phyloP scores from a whole-genome alignment of 257 asterid genomes.

The Craterostigma plantagineum region DNA sequence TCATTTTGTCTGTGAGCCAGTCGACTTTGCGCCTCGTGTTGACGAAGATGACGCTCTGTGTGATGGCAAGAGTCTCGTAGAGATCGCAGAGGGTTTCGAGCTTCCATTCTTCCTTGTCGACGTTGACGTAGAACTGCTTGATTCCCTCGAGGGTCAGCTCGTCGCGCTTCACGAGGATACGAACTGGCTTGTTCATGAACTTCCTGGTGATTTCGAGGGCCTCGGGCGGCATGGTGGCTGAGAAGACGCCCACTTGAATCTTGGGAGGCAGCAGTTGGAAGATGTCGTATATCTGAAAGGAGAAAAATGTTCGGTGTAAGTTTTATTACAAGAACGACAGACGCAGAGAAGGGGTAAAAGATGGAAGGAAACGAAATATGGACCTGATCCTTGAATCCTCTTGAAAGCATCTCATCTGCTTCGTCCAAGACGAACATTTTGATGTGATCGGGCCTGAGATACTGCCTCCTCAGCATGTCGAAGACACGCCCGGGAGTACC shows the following conservation, averaged over 20 bases:
- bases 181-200: constrained; percentile 45
- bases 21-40: constrained; percentile 53
- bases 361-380: neutral
- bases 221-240: constrained; percentile 42
- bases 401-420: constrained; percentile 54
- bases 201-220: constrained; percentile 54
- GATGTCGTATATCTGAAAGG: constrained; percentile 27
- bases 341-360: neutral
- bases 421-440: constrained; percentile 51
- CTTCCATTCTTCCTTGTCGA: constrained; percentile 37
- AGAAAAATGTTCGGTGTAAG: neutral
- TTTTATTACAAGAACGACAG: too few species aligned
- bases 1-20: constrained; percentile 45
- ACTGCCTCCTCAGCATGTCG: constrained; percentile 41
- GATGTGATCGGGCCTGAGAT: constrained; percentile 39
- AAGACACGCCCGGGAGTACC: constrained; percentile 61
- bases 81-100: constrained; percentile 40
- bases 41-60: constrained; percentile 47
- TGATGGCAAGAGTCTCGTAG: constrained; percentile 32
- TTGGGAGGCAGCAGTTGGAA: constrained; percentile 45
- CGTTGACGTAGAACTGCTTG: constrained; percentile 33
- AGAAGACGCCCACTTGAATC: constrained; percentile 50
- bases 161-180: constrained; percentile 44
- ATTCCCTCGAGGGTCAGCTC: constrained; percentile 41
- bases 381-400: constrained; percentile 62